Evolutionary conservation across 805 yeast species (phyloP), one percentile per base, ranked within the genome.

Genomic region (Candida qinlingensis): DNA sequence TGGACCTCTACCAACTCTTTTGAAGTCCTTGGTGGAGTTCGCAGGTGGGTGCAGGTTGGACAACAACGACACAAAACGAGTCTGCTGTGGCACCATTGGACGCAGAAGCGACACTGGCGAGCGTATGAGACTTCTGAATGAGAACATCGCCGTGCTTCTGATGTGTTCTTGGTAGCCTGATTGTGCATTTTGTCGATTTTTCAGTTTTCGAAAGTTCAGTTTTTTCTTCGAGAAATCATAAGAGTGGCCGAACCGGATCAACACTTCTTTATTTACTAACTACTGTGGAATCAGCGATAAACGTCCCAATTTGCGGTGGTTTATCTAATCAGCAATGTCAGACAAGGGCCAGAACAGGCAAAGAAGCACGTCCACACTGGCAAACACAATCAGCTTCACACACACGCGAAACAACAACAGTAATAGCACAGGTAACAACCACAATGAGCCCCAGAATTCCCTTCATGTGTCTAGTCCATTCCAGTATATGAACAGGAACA

Each of bases 1-100:
- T 27, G 96, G 96, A 71, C 98, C 98, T 73, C 99, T 83, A 69
- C 99, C 99, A 10, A 92, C 74, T 67, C 97, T 77, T 62, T 83
- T 87, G 61, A 74, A 76, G 13, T 73, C 66, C 44, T 70, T 72
- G 39, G 81, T 82, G 0, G 92, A 80, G 41, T 84, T 82, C 38
- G 73, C 73, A 4, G 82, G 74, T 8, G 91, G 89, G 37, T 72
- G 67, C 54, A 85, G 71, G 30, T 63, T 65, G 3, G 86, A 80
- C 54, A 85, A 61, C 39, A 77, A 58, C 0, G 85, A 77, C 1
- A 73, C 54, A 5, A 67, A 53, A 56, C 79, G 74, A 5, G 49
- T 48, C 44, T 52, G 57, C 29, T 50, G 44, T 6, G 26, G 5
- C 6, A 29, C 26, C 13, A 33, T 25, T 5, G 28, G 5, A 11